Percentiles rank a stretch among this genome's conserved stretches.
These are phyloP conservation scores for Heliamphora exappendiculata DNA, from an alignment of 148 eudicot species.

Conservation along the genomic window DNA sequence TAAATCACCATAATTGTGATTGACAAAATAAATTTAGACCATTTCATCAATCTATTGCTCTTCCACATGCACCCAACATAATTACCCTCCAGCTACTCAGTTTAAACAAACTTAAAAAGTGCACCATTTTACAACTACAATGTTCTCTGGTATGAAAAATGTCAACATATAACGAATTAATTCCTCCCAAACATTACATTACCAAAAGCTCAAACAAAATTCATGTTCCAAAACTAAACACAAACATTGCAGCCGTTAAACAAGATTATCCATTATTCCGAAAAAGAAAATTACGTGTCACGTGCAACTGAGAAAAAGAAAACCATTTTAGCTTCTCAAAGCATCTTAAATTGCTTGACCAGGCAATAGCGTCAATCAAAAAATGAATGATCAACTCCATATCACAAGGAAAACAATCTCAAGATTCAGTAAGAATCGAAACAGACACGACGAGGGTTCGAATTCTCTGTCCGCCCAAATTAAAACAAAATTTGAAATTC, in stretches of 20 bases:
- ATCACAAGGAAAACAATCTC: background rate
- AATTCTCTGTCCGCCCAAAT: background rate
- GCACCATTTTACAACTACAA: background rate
- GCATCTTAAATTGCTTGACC: background rate
- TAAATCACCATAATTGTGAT: no score
- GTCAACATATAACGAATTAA: background rate
- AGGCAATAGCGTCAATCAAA: background rate
- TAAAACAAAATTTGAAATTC: background rate
- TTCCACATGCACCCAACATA: background rate
- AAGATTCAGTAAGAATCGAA: background rate
- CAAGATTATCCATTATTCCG: background rate
- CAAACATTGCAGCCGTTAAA: no score
- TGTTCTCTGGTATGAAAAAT: background rate
- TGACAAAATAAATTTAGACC: no score
- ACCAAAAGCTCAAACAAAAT: background rate
- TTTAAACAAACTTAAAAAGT: background rate
- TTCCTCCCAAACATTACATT: background rate
- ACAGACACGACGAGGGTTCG: background rate
- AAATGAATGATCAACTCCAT: background rate
- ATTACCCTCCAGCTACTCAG: background rate
- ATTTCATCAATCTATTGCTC: no score
- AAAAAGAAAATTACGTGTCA: background rate
- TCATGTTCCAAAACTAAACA: background rate
- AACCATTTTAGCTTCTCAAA: background rate
- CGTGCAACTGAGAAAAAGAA: no score